phyloP scores from a whole-genome alignment of 768 basidiomycete species.

The Tulasnella sp. region DNA sequence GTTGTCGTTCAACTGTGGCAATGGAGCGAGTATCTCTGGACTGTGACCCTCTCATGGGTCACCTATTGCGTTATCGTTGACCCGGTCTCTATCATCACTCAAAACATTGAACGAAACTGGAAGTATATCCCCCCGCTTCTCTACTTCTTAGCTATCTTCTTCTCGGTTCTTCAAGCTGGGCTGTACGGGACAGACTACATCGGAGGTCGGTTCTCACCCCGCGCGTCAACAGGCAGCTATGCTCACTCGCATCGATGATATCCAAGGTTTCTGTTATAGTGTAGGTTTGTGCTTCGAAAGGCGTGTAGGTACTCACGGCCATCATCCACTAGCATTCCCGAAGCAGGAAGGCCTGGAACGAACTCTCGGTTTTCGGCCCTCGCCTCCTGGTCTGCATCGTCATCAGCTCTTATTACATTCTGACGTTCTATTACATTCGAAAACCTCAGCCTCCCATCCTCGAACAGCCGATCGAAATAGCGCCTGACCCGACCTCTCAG shows the following conservation, averaged over 20 bases:
- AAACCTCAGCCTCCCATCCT: not conserved
- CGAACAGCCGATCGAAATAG: not conserved
- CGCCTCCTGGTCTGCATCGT: not conserved
- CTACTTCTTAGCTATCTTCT: not conserved
- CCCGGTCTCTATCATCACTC: conserved; percentile 17
- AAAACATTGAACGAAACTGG: conserved; percentile 20
- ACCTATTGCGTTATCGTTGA: conserved; percentile 26
- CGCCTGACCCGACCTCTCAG: not conserved
- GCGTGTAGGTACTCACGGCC: not conserved
- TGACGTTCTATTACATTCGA: not conserved
- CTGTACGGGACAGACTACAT: conserved; percentile 21
- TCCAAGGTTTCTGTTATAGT: not conserved
- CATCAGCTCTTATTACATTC: not conserved
- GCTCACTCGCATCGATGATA: not conserved
- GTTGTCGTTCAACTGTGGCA: conserved; percentile 6
- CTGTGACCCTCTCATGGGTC: conserved; percentile 22
- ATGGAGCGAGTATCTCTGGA: conserved; percentile 28
- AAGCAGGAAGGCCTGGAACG: not conserved
- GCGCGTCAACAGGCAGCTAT: not conserved
- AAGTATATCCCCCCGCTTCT: not conserved
- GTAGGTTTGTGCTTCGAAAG: not conserved
- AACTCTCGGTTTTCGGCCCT: not conserved
- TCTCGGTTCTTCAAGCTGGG: conserved; percentile 21
- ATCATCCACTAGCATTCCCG: not conserved
- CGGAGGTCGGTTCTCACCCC: not conserved